Evolutionary conservation across 306 rosid species (phyloP).

Genomic region (Trifolium subterraneum): DNA sequence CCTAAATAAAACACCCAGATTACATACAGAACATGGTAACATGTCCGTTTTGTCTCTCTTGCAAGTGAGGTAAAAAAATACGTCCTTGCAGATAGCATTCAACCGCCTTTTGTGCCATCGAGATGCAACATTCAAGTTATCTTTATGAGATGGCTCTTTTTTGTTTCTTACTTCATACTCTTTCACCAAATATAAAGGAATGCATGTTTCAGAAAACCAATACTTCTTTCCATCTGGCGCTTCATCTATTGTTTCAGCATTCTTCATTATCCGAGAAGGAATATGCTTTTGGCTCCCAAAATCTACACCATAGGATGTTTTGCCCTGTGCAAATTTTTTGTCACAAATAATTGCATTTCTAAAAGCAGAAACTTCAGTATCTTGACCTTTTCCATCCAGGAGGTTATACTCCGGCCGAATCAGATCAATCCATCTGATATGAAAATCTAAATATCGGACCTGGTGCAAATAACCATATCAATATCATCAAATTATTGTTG

Average conservation of each 20-base stretch:
- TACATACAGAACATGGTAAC: conserved; percentile 76
- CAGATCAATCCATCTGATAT: conserved; percentile 88
- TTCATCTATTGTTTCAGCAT: conserved; percentile 60
- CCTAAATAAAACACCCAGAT: conserved; percentile 60
- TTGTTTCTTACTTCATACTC: conserved; percentile 62
- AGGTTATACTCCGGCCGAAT: conserved; percentile 79
- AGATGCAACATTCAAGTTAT: conserved; percentile 45
- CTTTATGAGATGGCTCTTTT: conserved; percentile 49
- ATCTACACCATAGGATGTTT: conserved; percentile 62
- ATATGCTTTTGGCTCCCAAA: conserved; percentile 90
- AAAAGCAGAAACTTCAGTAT: conserved; percentile 78
- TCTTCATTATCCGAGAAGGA: conserved; percentile 87
- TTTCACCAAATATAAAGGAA: conserved; percentile 84
- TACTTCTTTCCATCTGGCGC: conserved; percentile 63
- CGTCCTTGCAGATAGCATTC: conserved; percentile 60
- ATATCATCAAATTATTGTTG: conserved; percentile 33
- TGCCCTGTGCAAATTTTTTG: conserved; percentile 58
- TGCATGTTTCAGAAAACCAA: conserved; percentile 79
- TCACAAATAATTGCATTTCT: conserved; percentile 77
- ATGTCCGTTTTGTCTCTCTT: conserved; percentile 76
- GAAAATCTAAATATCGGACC: conserved; percentile 83
- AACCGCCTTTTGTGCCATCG: conserved; percentile 52
- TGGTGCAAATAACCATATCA: conserved; percentile 54
- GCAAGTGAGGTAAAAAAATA: conserved; percentile 77
- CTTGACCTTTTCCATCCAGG: conserved; percentile 75